These are phyloP conservation scores for Sphaerulina vaccinii DNA, from an alignment of 2,329 filamentous ascomycete genomes.

Conservation along the genomic window DNA sequence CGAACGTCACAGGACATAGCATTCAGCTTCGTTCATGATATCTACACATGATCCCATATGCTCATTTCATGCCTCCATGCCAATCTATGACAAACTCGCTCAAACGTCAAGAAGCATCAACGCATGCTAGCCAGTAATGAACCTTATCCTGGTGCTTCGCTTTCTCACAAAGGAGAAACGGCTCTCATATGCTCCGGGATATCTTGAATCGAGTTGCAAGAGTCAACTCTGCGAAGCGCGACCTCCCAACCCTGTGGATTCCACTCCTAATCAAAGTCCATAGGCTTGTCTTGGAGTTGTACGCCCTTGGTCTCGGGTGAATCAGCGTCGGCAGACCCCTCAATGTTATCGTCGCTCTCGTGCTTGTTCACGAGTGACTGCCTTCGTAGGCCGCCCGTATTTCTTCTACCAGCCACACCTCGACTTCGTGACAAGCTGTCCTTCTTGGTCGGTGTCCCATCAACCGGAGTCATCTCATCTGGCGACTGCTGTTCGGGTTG, in stretches of 20 bases:
- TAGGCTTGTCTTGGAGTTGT: constrained; percentile 71
- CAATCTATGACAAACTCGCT: background rate
- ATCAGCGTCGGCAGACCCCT: constrained; percentile 22
- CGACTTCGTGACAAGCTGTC: constrained; percentile 22
- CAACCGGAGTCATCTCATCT: constrained; percentile 11
- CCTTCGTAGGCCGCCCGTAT: constrained; percentile 44
- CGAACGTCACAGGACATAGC: no score
- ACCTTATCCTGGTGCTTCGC: background rate
- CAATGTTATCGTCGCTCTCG: constrained; percentile 25
- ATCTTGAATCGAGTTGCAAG: background rate
- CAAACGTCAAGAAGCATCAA: background rate
- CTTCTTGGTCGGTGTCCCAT: constrained; percentile 26
- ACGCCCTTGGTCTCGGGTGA: constrained; percentile 51
- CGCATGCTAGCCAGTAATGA: background rate
- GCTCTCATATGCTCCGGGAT: constrained; percentile 1
- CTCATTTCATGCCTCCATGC: background rate
- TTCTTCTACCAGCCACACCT: constrained; percentile 30
- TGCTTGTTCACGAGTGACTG: constrained; percentile 36
- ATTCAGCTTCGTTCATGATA: background rate
- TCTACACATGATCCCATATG: background rate
- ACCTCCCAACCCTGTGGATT: constrained; percentile 24
- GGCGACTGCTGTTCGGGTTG: constrained; percentile 24
- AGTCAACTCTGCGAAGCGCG: constrained; percentile 6
- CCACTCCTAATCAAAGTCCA: constrained; percentile 62
- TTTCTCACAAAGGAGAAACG: constrained; percentile 2